Percentiles rank a stretch among this genome's conserved stretches.
Evolutionary conservation across 1,284 basidiomycete species (phyloP).

Genomic region (Neolentinus lepideus): DNA sequence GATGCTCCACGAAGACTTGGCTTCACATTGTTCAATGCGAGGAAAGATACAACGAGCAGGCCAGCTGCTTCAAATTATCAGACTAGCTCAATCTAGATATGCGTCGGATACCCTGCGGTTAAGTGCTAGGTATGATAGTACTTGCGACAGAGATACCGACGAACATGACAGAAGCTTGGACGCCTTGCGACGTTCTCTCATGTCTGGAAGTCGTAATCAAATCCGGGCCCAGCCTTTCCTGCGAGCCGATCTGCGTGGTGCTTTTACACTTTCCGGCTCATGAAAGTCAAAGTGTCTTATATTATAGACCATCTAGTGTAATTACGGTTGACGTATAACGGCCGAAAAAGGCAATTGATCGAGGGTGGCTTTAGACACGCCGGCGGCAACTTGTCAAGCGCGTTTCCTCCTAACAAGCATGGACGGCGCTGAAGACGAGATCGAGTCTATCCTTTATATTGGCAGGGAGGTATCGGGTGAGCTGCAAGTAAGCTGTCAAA

Average conservation of each 20-base stretch:
- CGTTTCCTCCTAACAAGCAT: constrained; percentile 20
- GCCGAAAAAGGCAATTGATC: constrained; percentile 5
- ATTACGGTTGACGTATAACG: neutral
- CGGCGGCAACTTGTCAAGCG: neutral
- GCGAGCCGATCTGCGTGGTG: neutral
- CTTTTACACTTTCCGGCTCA: too few species aligned
- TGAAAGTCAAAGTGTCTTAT: too few species aligned
- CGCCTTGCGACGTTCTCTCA: constrained; percentile 26
- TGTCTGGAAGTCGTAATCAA: neutral
- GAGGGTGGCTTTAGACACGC: constrained; percentile 2
- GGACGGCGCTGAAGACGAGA: constrained; percentile 62
- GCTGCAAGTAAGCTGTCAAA: constrained; percentile 1
- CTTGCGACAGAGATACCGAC: constrained; percentile 50
- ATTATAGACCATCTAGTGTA: too few species aligned
- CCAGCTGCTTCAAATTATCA: too few species aligned
- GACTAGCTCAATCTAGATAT: too few species aligned
- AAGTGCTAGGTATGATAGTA: constrained; percentile 50
- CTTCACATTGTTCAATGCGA: too few species aligned
- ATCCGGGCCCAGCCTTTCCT: constrained; percentile 2
- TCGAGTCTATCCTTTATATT: constrained; percentile 82
- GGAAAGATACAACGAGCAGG: neutral
- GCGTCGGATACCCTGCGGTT: constrained; percentile 41
- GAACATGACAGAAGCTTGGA: constrained; percentile 32
- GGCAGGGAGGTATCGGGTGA: constrained; percentile 79
- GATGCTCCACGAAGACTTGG: too few species aligned